phyloP scores from a whole-genome alignment of 441 rosid genomes.

The Gossypium schwendimanii region DNA sequence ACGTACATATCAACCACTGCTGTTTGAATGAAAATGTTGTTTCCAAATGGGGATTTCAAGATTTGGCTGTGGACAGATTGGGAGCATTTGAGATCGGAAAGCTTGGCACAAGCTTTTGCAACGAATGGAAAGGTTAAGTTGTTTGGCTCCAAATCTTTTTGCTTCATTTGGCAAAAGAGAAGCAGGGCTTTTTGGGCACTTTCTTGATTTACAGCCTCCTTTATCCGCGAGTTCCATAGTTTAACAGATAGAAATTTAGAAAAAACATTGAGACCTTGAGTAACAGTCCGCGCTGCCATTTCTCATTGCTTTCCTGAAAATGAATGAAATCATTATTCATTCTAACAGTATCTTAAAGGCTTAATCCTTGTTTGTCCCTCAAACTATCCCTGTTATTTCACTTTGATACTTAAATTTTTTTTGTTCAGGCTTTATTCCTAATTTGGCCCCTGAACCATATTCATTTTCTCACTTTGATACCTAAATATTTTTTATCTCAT shows the following conservation, averaged over 20 bases:
- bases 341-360: no score
- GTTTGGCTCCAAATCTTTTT: constrained; percentile 34
- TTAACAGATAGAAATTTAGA: constrained; percentile 17
- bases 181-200: constrained; percentile 29
- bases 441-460: no score
- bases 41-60: constrained; percentile 37
- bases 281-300: constrained; percentile 21
- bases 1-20: constrained; percentile 37
- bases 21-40: constrained; percentile 43
- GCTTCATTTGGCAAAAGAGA: constrained; percentile 47
- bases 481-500: no score
- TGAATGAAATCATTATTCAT: no score
- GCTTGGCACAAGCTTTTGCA: constrained; percentile 55
- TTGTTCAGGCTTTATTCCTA: no score
- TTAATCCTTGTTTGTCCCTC: no score
- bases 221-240: constrained; percentile 38
- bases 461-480: no score
- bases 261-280: constrained; percentile 14
- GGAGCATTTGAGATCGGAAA: constrained; percentile 19
- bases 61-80: constrained; percentile 40
- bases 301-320: background rate
- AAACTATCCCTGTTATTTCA: no score
- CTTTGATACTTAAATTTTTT: no score
- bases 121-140: constrained; percentile 55
- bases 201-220: constrained; percentile 35